Base-by-base conservation (phyloP, 768 basidiomycete species). In the Lentinula sp. region DNA sequence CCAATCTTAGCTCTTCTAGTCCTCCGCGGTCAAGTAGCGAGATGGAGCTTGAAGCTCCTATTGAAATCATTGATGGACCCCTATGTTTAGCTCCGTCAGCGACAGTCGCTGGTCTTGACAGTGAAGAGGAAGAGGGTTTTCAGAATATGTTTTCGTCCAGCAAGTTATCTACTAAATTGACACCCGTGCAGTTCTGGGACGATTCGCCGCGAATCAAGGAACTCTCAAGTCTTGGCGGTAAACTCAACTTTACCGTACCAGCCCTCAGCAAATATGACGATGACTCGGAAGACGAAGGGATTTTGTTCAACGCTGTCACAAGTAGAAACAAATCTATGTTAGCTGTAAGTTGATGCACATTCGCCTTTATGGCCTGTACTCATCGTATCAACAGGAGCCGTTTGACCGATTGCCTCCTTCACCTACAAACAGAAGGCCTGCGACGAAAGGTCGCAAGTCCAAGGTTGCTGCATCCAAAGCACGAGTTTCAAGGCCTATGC, bases 1-100 rank as follows among this genome's bases (percentile, higher is more conserved):
- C 87, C 0, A 84, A 84, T 67, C 69, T 75, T 43, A 84, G 79
- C 65, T 87, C 87, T 2, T 90, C 87, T 9, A 89, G 87, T 66
- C 86, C 87, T 1, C 81, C 81, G 13, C 69, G 73, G 28, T 69
- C 66, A 9, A 61, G 58, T 7, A 67, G 62, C 36, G 67, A 70
- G n/a, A 39, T 64, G 39, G 68, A 67, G 10, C 55, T 56, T 7
- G 56, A 58, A 5, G 61, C 56, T 16, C 28, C 54, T 12, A 49
- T 60, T 18, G 60, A 62, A 20, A 59, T 52, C 35, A 33, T n/a
- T 9, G 45, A 59, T 9, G 45, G 46, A 4, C 33, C 43, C 10
- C 57, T 59, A 15, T 46, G 45, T 39, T 33, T 59, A 18, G 57
- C 57, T 10, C 46, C 54, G 15, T 51, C 43, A 28, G 54, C 45